Base-by-base conservation (phyloP, 1,139 yeast genomes). In the Geotrichum cucujoidarum region DNA sequence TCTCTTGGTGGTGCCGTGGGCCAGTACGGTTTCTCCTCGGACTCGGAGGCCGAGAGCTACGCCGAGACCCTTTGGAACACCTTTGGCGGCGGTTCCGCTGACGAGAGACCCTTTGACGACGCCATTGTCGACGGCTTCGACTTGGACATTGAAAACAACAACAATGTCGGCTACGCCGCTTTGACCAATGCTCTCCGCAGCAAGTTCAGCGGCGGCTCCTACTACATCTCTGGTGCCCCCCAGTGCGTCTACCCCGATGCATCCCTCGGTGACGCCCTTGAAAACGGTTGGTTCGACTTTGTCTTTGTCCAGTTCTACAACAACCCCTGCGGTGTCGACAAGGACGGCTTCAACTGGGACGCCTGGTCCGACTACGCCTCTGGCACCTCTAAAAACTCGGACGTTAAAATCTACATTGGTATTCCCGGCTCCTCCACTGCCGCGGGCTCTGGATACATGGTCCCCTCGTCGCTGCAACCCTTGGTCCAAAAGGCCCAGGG, bases 241-340 rank as follows among this genome's bases (percentile, higher is more conserved):
- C 97, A 90, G 70, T 90, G 97, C 69, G 85, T 83, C 18, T 84
- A 81, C 62, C 97, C 97, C 16, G 97, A 90, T 71, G 88, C 82
- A 10, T 78, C 84, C 41, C 78, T 85, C 40, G 89, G 92, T 51
- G 75, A 78, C 49, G 68, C 85, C 34, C 68, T 90, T 56, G 70
- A 70, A 17, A 69, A 75, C 27, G 79, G 85, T 22, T 72, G 76
- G 29, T 71, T 90, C 56, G 97, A 90, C 66, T 87, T 84, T 66
- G 87, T 90, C 3, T 88, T 86, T 60, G 78, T 90, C 58, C 97
- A 90, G 71, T 90, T 90, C 70, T 90, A 90, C 75, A 90, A 90
- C 74, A 90, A 90, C 68, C 80, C 81, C 66, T 90, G 97, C 68
- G 47, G 48, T 31, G 50, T 53, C 13, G 53, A 52, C 40, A 24